Conservation (phyloP, 163 green algal genomes). For the Volvox carteri region DNA sequence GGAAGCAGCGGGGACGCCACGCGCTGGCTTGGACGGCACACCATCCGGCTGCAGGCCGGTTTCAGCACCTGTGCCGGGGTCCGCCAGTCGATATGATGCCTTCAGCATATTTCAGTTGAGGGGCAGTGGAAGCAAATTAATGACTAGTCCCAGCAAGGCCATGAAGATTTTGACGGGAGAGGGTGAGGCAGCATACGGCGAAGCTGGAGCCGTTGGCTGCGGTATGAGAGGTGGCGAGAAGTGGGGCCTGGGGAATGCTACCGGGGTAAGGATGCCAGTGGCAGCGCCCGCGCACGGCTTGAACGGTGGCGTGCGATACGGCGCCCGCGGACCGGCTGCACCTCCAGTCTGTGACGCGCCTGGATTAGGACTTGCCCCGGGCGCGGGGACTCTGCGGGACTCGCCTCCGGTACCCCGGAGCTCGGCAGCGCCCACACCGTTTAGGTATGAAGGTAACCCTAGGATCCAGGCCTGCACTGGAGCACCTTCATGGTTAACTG, state of each 20-base stretch:
- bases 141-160: conserved; percentile 51
- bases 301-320: neutral
- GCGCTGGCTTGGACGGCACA: neutral
- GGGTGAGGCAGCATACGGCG: neutral
- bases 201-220: too few species aligned
- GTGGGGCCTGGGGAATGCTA: too few species aligned
- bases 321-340: neutral
- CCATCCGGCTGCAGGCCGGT: neutral
- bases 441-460: conserved; percentile 13
- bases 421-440: conserved; percentile 5
- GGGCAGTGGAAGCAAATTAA: conserved; percentile 40
- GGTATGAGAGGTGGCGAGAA: too few species aligned
- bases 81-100: neutral
- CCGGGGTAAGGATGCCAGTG: too few species aligned
- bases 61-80: neutral
- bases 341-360: neutral
- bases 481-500: too few species aligned
- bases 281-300: neutral
- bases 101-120: neutral
- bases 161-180: conserved; percentile 9
- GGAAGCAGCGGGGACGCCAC: neutral
- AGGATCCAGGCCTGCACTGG: too few species aligned
- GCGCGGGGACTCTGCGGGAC: neutral
- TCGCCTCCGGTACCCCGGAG: conserved; percentile 9
- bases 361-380: neutral